Base-by-base conservation (phyloP, 176 grass and related monocot species). In the Avena insularis region DNA sequence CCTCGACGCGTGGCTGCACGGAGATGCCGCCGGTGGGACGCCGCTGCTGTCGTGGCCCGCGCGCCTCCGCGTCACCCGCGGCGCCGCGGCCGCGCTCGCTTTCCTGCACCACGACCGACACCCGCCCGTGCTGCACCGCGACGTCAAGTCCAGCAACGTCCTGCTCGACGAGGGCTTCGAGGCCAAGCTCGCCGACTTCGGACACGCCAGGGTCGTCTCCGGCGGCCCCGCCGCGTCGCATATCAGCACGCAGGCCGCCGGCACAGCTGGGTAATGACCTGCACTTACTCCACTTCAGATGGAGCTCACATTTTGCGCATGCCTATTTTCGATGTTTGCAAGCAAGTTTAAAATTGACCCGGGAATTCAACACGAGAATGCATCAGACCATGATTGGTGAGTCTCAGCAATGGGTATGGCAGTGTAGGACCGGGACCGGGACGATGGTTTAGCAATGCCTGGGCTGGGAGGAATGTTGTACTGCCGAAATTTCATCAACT, bases 111-210 rank as follows among this genome's bases (percentile, higher is more conserved):
- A 94, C 12, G 93, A 79, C 55, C 87, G 93, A 21, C 59, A 70
- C 0, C 92, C 93, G 6, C 86, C 86, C 38, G 83, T 98, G 9
- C 86, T 98, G 71, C 95, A 98, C 86, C 95, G 95, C 15, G 95
- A 98, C 77, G 83, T 95, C 71, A 95, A 98, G 86, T 86, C 93
- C 51, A 91, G 95, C 84, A 98, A 98, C 85, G 90, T 98, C 54
- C 84, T 98, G 9, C 90, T 98, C 29, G 93, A 89, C 15, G 86
- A 80, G n/a, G 88, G 84, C 1, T 95, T 95, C 57, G 84, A 79
- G 27, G 90, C 92, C 20, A 91, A 89, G 90, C 94, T 98, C 57
- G 87, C 93, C 68, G 96, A 98, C 65, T 98, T 98, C 19, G 96
- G 96, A 0, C 92, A 92, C 33, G 96, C 92, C 3, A 88, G 96